Evolutionary conservation across 768 basidiomycete genomes (phyloP), one percentile per base, ranked within the genome.

Genomic region (Auricularia auricula-judae): DNA sequence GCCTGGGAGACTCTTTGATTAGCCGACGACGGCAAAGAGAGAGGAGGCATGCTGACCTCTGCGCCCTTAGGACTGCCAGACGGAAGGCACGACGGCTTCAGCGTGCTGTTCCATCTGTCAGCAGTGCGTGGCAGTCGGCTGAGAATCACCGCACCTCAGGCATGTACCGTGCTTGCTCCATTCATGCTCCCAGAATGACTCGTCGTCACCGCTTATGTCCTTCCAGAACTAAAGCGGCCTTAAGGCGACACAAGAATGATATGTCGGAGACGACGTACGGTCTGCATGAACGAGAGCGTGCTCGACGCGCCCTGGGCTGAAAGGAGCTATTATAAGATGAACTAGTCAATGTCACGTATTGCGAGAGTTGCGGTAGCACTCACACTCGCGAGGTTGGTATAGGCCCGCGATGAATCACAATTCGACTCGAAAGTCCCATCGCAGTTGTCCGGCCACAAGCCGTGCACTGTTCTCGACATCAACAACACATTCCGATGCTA

Each of bases 101-200:
- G 79, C 3, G 87, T 89, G 71, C 86, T 87, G 66, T 34, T 2
- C 14, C 36, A 39, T 36, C 18, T 36, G 36, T 33, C 11, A 42
- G 36, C 53, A 14, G 51, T 12, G 5, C 18, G 33, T 12, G 11
- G 10, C 36, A n/a, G 33, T 29, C 63, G n/a, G 8, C 23, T 16
- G 8, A 29, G 34, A 58, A 29, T 29, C 63, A 36, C 59, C 54
- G 51, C 62, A 72, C 73, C 73, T 74, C 59, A 71, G 76, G 68
- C 78, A 80, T 10, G 81, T 89, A 36, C 88, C 88, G 68, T 89
- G 88, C 12, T 78, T 82, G 10, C 74, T 66, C 88, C 88, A 89
- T 72, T 89, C 88, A 65, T 90, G 86, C 83, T 85, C 81, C 88
- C 88, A 90, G 71, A 89, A 85, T 36, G 80, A 70, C 69, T 89